Base-by-base conservation (phyloP, 169 alveolate species). In the Plasmodium relictum region DNA sequence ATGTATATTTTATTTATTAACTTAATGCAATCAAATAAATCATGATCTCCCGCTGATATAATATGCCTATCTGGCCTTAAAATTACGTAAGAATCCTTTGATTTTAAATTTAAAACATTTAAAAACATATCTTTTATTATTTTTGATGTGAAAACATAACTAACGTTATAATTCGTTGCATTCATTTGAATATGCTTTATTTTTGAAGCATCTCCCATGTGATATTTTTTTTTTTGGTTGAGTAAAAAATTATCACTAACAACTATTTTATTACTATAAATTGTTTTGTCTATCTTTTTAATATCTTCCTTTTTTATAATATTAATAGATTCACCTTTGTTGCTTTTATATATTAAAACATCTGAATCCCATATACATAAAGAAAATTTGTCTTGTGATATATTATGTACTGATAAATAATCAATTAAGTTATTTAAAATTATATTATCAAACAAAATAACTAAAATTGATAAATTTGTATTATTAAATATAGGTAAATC, bases 31-130 rank as follows among this genome's bases (percentile, higher is more conserved):
- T 86, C 76, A 16, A 16, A 42, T 73, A 73, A 70, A 56, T 86
- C 59, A 54, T 73, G 18, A 26, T 56, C 66, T 16, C 70, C 52
- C 58, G 52, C 73, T 41, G 92, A 63, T 86, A 86, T 86, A 41
- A 86, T 86, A 45, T 86, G 92, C 41, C 50, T 71, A 48, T 86
- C 92, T 18, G 92, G 92, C 58, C 92, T 86, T 59, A 71, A 37
- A 71, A 86, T 70, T 59, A 86, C 92, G 50, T 20, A 86, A 8
- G 86, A 56, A 37, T 70, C 44, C 41, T 71, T 52, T 41, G 92
- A 71, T n/a, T 86, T 69, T 24, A 86, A 37, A 14, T 16, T 12
- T 16, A 86, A 58, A 22, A 45, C 50, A 12, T 86, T 52, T 59
- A 86, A 70, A 86, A 86, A 86, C 71, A 86, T 50, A n/a, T 86